These are phyloP conservation scores for Cupressus sempervirens DNA, from an alignment of 75 land plant species.

Conservation along the genomic window DNA sequence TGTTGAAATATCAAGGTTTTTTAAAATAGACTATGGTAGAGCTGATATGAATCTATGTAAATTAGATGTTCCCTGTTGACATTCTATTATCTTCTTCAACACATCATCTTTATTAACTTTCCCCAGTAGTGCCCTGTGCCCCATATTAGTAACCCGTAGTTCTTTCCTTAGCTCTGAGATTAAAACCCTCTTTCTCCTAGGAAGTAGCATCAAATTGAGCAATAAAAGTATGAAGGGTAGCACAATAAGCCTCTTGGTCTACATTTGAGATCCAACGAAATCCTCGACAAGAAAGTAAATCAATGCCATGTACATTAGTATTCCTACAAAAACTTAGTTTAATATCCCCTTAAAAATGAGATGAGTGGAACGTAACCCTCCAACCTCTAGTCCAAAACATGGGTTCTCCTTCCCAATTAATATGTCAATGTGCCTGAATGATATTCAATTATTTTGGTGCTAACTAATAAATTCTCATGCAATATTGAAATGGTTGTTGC, in stretches of 20 bases:
- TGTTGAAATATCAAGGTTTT: neutral
- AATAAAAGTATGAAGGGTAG: slow-evolving; percentile 37
- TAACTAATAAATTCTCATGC: too few species aligned
- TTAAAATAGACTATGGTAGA: neutral
- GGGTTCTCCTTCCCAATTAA: too few species aligned
- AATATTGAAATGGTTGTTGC: too few species aligned
- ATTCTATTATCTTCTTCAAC: slow-evolving; percentile 25
- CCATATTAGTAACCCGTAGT: slow-evolving; percentile 38
- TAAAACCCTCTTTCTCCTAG: slow-evolving; percentile 39
- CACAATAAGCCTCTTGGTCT: slow-evolving; percentile 45
- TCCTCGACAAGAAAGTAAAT: too few species aligned
- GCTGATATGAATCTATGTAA: neutral
- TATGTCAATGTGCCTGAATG: too few species aligned
- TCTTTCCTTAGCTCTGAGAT: slow-evolving; percentile 47
- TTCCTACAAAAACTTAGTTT: too few species aligned
- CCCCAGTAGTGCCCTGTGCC: slow-evolving; percentile 36
- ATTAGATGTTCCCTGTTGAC: neutral
- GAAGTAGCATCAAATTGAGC: slow-evolving; percentile 48
- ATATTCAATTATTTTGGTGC: too few species aligned
- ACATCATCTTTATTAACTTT: slow-evolving; percentile 23
- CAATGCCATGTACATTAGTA: too few species aligned
- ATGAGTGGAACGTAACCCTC: too few species aligned
- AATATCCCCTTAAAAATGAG: too few species aligned
- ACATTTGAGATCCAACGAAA: too few species aligned
- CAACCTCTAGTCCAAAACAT: too few species aligned